These are phyloP conservation scores for Chenopodium formosanum DNA, from an alignment of 148 eudicot species.

Conservation along the genomic window DNA sequence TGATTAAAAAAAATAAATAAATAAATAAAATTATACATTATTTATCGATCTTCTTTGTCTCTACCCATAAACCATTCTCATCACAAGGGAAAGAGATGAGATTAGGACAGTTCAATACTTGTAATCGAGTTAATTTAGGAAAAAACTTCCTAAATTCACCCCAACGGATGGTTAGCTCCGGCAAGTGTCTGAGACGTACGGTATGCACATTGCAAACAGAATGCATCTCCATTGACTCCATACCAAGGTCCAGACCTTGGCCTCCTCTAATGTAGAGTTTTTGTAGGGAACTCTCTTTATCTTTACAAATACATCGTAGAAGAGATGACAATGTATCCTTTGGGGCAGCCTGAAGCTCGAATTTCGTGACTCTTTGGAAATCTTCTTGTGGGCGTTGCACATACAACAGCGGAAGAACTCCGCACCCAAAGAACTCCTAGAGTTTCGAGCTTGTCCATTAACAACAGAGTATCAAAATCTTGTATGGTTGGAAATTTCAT, in stretches of 20 bases:
- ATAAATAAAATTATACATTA: no score
- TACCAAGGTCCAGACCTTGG: neutral
- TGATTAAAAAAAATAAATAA: no score
- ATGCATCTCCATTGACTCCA: neutral
- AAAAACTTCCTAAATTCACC: neutral
- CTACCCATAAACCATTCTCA: constrained; percentile 20
- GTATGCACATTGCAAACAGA: neutral
- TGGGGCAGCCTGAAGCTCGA: constrained; percentile 19
- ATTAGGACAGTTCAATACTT: constrained; percentile 13
- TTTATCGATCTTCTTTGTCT: no score
- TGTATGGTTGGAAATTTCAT: constrained; percentile 5
- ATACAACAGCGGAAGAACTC: neutral
- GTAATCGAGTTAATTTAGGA: constrained; percentile 6
- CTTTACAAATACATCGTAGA: neutral
- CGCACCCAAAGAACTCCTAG: constrained; percentile 18
- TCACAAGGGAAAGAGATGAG: constrained; percentile 17
- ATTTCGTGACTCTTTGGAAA: constrained; percentile 9
- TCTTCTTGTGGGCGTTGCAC: neutral
- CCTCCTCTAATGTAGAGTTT: constrained; percentile 26
- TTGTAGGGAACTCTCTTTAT: neutral
- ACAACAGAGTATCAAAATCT: neutral
- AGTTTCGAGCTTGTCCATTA: neutral
- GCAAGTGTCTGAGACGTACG: constrained; percentile 11
- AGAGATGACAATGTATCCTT: neutral
- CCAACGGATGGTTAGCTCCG: constrained; percentile 12